Conservation (phyloP, 176 grass and related monocot species). For the Typha latifolia region DNA sequence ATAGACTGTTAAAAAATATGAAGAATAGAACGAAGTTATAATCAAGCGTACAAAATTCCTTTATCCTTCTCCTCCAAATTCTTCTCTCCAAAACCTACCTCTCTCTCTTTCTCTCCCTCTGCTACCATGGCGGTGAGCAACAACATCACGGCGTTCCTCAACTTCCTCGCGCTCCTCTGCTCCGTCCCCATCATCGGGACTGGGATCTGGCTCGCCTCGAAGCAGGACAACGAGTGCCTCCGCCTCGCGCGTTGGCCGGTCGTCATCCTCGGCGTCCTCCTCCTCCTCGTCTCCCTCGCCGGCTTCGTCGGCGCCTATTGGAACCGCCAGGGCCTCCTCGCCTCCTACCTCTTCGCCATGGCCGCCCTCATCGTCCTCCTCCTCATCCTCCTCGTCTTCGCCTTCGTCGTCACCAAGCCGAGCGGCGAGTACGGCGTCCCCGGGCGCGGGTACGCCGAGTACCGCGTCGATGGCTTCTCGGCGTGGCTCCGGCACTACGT, state of each 20-base stretch:
- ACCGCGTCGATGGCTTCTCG: constrained; percentile 61
- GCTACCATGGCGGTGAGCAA: constrained; percentile 72
- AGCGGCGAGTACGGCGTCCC: constrained; percentile 30
- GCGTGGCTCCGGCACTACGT: constrained; percentile 50
- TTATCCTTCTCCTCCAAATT: not conserved
- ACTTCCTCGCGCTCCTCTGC: constrained; percentile 66
- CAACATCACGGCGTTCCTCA: constrained; percentile 79
- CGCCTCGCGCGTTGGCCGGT: constrained; percentile 54
- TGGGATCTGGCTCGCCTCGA: constrained; percentile 64
- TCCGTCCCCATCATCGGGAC: constrained; percentile 46
- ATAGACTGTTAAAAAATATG: not conserved
- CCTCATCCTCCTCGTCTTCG: constrained; percentile 50
- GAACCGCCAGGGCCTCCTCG: constrained; percentile 69
- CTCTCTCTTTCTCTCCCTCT: not conserved
- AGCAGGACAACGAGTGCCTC: constrained; percentile 54
- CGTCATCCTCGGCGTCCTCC: constrained; percentile 38
- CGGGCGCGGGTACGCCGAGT: constrained; percentile 55
- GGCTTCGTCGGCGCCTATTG: constrained; percentile 64
- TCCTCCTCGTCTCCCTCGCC: constrained; percentile 70
- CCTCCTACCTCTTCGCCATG: constrained; percentile 90
- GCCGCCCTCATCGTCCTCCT: constrained; percentile 57
- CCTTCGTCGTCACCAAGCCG: constrained; percentile 56
- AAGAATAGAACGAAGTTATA: not conserved
- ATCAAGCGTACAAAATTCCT: not conserved
- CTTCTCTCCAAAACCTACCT: not conserved